Base-by-base conservation (phyloP, 176 grass and related monocot species). In the Luzula sylvatica region DNA sequence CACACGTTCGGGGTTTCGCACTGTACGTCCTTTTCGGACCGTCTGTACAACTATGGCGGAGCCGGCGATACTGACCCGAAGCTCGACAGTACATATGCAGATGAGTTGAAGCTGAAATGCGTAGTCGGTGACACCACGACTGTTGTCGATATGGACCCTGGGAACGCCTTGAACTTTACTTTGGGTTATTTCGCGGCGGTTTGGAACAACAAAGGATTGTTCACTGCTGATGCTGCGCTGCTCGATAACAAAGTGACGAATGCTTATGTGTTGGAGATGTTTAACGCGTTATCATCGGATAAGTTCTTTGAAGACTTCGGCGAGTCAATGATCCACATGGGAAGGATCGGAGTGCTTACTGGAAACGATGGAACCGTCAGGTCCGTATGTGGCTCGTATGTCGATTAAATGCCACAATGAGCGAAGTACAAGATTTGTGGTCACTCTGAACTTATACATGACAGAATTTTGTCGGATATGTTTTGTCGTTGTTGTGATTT, bases 141-240 rank as follows among this genome's bases (percentile, higher is more conserved):
- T 18, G 2, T 2, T 2, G 17, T 87, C 1, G 66, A 66, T 25
- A 62, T 50, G 22, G 80, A 82, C 24, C 18, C 0, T 0, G 69
- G 76, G 20, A 40, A 16, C 70, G 69, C 42, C 75, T 41, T 3
- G 0, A 52, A 0, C 15, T 72, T 88, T 7, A 61, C 75, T 47
- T 71, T 63, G 61, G 23, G 55, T 38, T 87, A 50, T 55, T 82
- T 56, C 32, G 2, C 1, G 3, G 81, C 70, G 23, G 25, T 75
- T 20, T 7, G 0, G 17, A 0, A 65, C 26, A 23, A 75, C 23
- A 1, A 71, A 64, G 78, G 76, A 30, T 0, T 78, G 22, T 78
- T 87, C 58, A 70, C 69, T 26, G 74, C 79, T 0, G 85, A 88
- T 64, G 51, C 57, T 48, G 1, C 66, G 15, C 75, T 87, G n/a